Evolutionary conservation across 257 asterid species (phyloP).

Genomic region (Nicotiana paniculata): DNA sequence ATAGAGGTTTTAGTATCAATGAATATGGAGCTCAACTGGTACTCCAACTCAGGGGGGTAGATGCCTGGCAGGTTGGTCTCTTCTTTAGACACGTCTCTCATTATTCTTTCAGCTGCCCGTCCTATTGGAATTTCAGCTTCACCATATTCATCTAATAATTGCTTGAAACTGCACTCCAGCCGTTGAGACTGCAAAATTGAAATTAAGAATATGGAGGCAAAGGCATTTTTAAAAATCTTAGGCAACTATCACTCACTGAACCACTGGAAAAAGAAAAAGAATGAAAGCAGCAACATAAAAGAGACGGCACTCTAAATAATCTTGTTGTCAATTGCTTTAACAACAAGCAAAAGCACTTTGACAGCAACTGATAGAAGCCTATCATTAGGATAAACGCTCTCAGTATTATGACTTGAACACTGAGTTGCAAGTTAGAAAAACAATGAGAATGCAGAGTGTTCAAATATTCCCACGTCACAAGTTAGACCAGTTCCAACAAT

Average conservation of each 20-base stretch:
- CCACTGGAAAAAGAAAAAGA: not conserved
- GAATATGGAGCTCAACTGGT: constrained; percentile 62
- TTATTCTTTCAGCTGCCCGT: constrained; percentile 22
- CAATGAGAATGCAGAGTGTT: not conserved
- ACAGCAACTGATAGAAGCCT: not conserved
- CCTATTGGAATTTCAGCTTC: constrained; percentile 21
- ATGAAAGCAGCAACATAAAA: not conserved
- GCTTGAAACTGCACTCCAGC: constrained; percentile 22
- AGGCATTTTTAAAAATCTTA: not conserved
- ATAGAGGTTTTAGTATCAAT: constrained; percentile 44
- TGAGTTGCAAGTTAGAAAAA: constrained; percentile 4
- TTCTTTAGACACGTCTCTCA: constrained; percentile 52
- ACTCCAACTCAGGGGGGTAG: constrained; percentile 48
- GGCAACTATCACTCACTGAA: not conserved
- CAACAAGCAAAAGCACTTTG: not conserved
- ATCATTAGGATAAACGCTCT: not conserved
- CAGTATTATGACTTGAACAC: not conserved
- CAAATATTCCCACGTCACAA: not conserved
- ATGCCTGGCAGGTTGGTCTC: constrained; percentile 45
- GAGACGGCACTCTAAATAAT: not conserved
- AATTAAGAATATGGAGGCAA: not conserved
- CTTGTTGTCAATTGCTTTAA: not conserved
- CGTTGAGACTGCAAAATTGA: constrained; percentile 45
- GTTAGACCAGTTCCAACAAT: not conserved
- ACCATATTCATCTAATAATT: constrained; percentile 20